Evolutionary conservation across 192 early-diverging fungal species (phyloP), one percentile per base, ranked within the genome.

Genomic region (Chytriomyces confervae): DNA sequence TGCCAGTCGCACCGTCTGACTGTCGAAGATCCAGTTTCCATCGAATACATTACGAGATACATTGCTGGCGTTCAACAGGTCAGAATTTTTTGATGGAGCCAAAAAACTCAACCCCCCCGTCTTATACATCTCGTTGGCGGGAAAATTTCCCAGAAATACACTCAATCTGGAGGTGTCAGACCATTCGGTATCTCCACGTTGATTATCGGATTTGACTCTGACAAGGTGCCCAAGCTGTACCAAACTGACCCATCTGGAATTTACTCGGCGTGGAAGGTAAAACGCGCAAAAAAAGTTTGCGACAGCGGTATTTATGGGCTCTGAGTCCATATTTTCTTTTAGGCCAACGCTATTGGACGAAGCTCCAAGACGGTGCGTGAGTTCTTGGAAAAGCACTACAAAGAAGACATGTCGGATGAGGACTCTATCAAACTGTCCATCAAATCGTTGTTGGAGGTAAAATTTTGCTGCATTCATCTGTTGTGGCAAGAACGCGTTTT

Each of bases 211-310:
- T 96, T 96, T 82, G 95, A 98, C 76, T 82, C 89, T 7, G 93
- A 96, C 81, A 91, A 92, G 84, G 84, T 88, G 6, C 96, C 97
- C 29, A 93, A 93, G 83, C 89, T 99, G 66, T 99, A 96, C 86
- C 95, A 96, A 86, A 99, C 97, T 6, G 96, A 99, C 63, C 97
- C 97, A 11, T 95, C 95, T n/a, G 97, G 97, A 36, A 97, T 97
- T 79, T 98, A 96, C 80, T 94, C 96, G 76, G 94, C 95, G 78
- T 99, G 96, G 96, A 98, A 98, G 90, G 88, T 89, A 71, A 60
- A 45, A 20, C 53, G 20, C 43, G 43, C n/a, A 29, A 65, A 16
- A 65, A 16, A 65, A 16, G 75, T 67, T 9, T 3, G 7, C 11
- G 8, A 57, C 6, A 0, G 61, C 18, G 6, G 13, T 4, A 60